Percentiles rank a stretch among this genome's conserved stretches.
These are phyloP conservation scores for Colletotrichum sp. DNA, from an alignment of 2,329 filamentous ascomycete genomes.

Conservation along the genomic window DNA sequence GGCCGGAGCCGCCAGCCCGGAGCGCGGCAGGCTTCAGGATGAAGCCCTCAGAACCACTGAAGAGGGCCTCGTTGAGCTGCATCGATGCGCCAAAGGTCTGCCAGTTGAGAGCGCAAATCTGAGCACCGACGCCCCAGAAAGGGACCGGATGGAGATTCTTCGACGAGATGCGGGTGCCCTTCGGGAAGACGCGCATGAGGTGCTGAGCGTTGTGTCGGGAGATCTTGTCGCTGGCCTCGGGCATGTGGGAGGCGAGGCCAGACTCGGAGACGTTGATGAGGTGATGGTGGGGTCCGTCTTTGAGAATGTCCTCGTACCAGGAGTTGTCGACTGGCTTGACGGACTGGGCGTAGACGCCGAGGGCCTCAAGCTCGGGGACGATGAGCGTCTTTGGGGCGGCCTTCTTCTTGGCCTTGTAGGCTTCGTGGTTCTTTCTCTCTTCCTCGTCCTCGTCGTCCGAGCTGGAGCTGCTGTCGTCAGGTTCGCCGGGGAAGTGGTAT, in stretches of 20 bases:
- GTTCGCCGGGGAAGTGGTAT: conserved; percentile 63
- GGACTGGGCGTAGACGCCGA: conserved; percentile 73
- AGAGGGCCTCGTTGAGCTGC: conserved; percentile 73
- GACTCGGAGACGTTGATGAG: conserved; percentile 74
- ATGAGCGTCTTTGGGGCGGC: conserved; percentile 52
- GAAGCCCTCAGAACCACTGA: conserved; percentile 68
- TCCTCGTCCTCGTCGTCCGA: conserved; percentile 46
- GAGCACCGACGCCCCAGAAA: conserved; percentile 71
- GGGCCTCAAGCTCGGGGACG: conserved; percentile 66
- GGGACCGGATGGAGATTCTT: conserved; percentile 66
- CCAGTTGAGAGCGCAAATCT: conserved; percentile 74
- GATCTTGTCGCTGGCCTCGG: conserved; percentile 51
- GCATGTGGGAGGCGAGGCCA: conserved; percentile 57
- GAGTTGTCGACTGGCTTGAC: conserved; percentile 71
- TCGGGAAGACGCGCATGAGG: conserved; percentile 74
- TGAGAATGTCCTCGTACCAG: conserved; percentile 61
- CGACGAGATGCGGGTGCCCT: conserved; percentile 71
- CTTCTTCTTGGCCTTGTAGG: conserved; percentile 56
- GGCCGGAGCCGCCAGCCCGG: conserved; percentile 58
- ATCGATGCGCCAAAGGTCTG: conserved; percentile 70
- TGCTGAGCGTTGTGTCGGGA: conserved; percentile 66
- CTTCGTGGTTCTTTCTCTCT: conserved; percentile 41
- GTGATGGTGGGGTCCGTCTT: conserved; percentile 67
- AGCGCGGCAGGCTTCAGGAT: conserved; percentile 68
- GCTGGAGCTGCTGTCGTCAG: conserved; percentile 39